Percentiles rank a stretch among this genome's conserved stretches.
These are phyloP conservation scores for Panicum miliaceum DNA, from an alignment of 176 grass and related monocot species.

Conservation along the genomic window DNA sequence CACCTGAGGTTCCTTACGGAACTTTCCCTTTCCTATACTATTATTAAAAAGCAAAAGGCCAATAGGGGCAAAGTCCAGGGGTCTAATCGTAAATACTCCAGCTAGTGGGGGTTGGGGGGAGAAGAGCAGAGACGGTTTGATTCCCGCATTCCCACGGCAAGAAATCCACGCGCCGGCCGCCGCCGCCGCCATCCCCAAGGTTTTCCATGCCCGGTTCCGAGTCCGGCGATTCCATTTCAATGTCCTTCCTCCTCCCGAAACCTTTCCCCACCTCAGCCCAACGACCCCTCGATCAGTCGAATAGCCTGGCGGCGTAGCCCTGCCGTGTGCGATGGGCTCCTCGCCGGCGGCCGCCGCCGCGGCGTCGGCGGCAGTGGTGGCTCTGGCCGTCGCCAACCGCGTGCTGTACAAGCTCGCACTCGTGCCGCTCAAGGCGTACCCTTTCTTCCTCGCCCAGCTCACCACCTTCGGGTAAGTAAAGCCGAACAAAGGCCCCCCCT, in stretches of 20 bases:
- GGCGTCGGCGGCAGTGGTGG: constrained; percentile 44
- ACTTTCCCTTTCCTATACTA: not conserved
- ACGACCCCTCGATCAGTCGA: not conserved
- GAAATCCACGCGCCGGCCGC: constrained; percentile 16
- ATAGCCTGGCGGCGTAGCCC: not conserved
- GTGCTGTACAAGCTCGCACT: constrained; percentile 94
- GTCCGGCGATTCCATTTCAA: not conserved
- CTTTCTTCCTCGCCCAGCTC: constrained; percentile 90
- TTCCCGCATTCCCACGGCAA: constrained; percentile 36
- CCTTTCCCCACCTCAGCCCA: not conserved
- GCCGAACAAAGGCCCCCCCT: not conserved
- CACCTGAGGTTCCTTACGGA: not conserved
- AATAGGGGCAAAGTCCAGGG: not conserved
- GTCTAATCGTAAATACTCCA: not conserved
- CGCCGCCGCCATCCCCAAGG: constrained; percentile 1
- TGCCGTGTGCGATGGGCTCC: constrained; percentile 34
- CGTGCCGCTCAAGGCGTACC: constrained; percentile 81
- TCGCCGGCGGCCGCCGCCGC: constrained; percentile 45
- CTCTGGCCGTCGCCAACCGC: constrained; percentile 78
- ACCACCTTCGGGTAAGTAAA: constrained; percentile 82
- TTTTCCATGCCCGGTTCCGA: not conserved
- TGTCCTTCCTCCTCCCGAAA: not conserved
- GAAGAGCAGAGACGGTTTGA: not conserved
- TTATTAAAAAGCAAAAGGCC: not conserved
- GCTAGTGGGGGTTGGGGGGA: not conserved